Evolutionary conservation across 1,284 basidiomycete genomes (phyloP), one percentile per base, ranked within the genome.

Genomic region (Chiua sp.): DNA sequence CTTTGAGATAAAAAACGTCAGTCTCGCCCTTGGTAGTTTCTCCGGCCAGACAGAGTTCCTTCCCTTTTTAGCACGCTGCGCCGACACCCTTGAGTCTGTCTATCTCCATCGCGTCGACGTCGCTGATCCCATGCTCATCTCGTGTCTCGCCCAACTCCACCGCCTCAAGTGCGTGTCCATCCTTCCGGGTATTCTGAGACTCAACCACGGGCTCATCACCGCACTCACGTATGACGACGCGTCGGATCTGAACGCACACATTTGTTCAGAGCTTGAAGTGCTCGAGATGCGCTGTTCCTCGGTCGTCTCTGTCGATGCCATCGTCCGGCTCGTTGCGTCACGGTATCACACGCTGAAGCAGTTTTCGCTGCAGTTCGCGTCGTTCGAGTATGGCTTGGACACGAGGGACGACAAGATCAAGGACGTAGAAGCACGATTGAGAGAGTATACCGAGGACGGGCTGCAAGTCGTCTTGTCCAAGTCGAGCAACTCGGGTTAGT

Each of bases 21-120:
- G 65, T 56, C 73, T 70, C 46, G 59, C 64, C 1, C 55, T 75
- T 6, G 71, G 73, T 35, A 65, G 63, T 16, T 70, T 67, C 42
- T 39, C 54, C 0, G 72, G 72, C 1, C 71, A 76, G 11, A 60
- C 52, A 4, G 72, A 76, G n/a, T 75, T 63, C 23, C 56, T 73
- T 0, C 69, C 72, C 12, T 59, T 75, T 28, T 59, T 73, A 23
- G 47, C 23, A 5, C 63, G 72, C 7, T 74, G 66, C 6, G 70
- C 66, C 0, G 63, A 70, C n/a, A 76, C 73, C 13, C 73, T 76
- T 47, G 72, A 74, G 56, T 65, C 54, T 50, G 58, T 73, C 18
- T 64, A 28, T 26, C 65, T 76, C 37, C 53, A 51, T 37, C 65
- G 67, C 2, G 42, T 75, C 15, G 69, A 76, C 49, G 59, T 75